A percentile compares a stretch with the other conserved stretches of the same genome.
Evolutionary conservation across 768 basidiomycete species (phyloP).

Genomic region (Russula earlei): DNA sequence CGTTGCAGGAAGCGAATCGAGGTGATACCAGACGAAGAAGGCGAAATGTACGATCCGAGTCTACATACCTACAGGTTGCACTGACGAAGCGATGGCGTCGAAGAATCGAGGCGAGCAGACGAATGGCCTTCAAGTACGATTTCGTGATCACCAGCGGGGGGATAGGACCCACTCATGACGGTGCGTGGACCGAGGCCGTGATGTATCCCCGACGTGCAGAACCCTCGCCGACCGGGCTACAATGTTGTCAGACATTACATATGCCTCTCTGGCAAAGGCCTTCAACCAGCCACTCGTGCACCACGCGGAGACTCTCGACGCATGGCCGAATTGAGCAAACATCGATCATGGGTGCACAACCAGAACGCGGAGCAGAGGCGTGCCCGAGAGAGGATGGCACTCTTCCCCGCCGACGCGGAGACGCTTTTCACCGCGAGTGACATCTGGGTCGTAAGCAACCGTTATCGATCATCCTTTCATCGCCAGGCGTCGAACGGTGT

Average conservation of each 20-base stretch:
- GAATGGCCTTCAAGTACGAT: conserved; percentile 77
- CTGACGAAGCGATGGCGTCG: neutral
- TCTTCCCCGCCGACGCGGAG: conserved; percentile 75
- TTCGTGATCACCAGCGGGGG: conserved; percentile 88
- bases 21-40: conserved; percentile 84
- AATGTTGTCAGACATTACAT: conserved; percentile 65
- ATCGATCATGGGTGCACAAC: conserved; percentile 44
- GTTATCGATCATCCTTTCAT: neutral
- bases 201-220: neutral
- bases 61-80: no score
- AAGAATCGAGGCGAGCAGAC: conserved; percentile 76
- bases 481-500: neutral
- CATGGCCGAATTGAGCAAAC: conserved; percentile 53
- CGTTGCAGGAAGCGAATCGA: conserved; percentile 69
- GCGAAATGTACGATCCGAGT: conserved; percentile 78
- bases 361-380: conserved; percentile 67
- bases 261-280: conserved; percentile 76
- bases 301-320: conserved; percentile 70
- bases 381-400: conserved; percentile 81
- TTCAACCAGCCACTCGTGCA: conserved; percentile 65
- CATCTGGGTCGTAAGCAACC: conserved; percentile 70
- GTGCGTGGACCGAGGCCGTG: conserved; percentile 29
- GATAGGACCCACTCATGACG: conserved; percentile 87
- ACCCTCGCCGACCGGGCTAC: neutral
- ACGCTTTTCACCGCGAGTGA: conserved; percentile 70